These are phyloP conservation scores for Cicer chorassanicum DNA, from an alignment of 306 rosid species.

Conservation along the genomic window DNA sequence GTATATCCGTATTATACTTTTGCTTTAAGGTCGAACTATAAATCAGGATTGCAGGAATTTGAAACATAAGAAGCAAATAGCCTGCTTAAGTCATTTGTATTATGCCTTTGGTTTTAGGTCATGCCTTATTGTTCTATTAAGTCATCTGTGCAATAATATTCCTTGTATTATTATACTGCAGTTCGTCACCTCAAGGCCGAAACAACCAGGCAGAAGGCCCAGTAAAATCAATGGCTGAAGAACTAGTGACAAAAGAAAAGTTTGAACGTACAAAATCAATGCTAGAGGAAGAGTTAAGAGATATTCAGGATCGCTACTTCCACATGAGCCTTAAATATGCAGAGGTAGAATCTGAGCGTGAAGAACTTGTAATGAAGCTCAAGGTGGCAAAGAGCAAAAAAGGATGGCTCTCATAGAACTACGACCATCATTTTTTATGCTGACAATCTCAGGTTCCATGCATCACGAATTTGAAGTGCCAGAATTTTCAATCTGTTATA, in stretches of 20 bases:
- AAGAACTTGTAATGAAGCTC: slow-evolving; percentile 92
- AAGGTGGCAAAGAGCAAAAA: slow-evolving; percentile 57
- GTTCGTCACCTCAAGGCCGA: slow-evolving; percentile 55
- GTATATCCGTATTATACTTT: neutral
- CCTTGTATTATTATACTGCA: slow-evolving; percentile 41
- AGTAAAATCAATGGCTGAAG: slow-evolving; percentile 57
- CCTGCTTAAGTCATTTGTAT: neutral
- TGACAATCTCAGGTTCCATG: slow-evolving; percentile 52
- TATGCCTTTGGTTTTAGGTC: neutral
- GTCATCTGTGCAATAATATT: slow-evolving; percentile 17
- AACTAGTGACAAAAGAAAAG: slow-evolving; percentile 59
- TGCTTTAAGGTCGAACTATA: neutral
- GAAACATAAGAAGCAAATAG: neutral
- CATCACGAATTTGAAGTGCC: slow-evolving; percentile 44
- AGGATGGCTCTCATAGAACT: slow-evolving; percentile 68
- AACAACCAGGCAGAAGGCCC: slow-evolving; percentile 49
- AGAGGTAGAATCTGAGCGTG: slow-evolving; percentile 89
- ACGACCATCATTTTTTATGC: slow-evolving; percentile 27
- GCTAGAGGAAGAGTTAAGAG: slow-evolving; percentile 85
- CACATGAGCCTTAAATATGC: slow-evolving; percentile 95
- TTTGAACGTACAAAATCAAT: slow-evolving; percentile 64
- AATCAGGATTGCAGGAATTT: slow-evolving; percentile 14
- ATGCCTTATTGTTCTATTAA: slow-evolving; percentile 22
- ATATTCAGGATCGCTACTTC: slow-evolving; percentile 81
- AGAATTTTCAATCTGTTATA: slow-evolving; percentile 41